Evolutionary conservation across 2,329 filamentous ascomycete species (phyloP), one percentile per base, ranked within the genome.

Genomic region (Clarireedia monteithiana): DNA sequence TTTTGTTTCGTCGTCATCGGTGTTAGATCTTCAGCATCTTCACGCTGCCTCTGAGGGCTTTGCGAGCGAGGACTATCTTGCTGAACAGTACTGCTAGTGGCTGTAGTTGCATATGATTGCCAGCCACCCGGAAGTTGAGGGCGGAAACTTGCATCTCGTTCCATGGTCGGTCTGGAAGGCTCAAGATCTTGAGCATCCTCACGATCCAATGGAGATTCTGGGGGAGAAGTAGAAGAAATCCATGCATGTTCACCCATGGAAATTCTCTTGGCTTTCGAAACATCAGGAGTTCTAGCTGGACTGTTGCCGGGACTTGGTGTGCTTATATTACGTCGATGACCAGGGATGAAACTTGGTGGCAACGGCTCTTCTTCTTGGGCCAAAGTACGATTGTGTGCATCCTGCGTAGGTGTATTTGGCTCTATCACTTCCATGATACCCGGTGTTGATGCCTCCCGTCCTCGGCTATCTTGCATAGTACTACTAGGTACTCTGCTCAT

Each of bases 251-350:
- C 73, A 36, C 74, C 74, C 45, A 72, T 59, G 17, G 72, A 68
- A 51, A 69, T 53, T 20, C 70, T 71, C 20, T 70, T 71, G 7
- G 75, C 70, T 24, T 48, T 62, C 46, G 75, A 75, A 36, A 85
- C 64, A 23, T 74, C 72, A 4, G 82, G 81, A 34, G 75, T 79
- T 48, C 78, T 77, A n/a, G 81, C 82, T 34, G 83, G 82, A 56
- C 81, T 85, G 56, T 82, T 82, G 45, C 75, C 77, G 17, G 76
- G 74, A 58, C 75, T 80, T 4, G 83, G 82, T 38, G 81, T 77
- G 56, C 79, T 79, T 52, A 85, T 66, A 63, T 81, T 79, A 47
- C 80, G 76, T 52, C 79, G 75, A 66, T 81, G 79, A 10, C 79
- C 80, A 34, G 75, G 73, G 34, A 76, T 75, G 58, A 82, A 77